Base-by-base conservation (phyloP, 1,139 yeast genomes). In the Groenewaldozyma sp. region DNA sequence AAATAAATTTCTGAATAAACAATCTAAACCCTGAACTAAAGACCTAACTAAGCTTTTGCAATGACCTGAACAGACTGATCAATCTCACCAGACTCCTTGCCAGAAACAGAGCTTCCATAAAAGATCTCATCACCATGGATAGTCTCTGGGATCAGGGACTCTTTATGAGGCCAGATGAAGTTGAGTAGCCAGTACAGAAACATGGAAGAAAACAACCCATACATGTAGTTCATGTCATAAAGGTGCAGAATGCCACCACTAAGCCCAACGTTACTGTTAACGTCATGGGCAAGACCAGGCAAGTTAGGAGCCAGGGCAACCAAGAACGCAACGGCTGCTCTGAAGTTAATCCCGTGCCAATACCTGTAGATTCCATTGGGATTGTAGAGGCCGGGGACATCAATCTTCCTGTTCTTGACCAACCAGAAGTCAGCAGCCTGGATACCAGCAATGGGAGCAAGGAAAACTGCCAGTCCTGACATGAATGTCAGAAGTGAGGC, bases 371-470 rank as follows among this genome's bases (percentile, higher is more conserved):
- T 64, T 35, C 71, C 70, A 24, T 58, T 45, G 3, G 57, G 39
- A 19, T 58, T 55, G 60, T 63, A 50, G 63, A 65, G 27, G 67
- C 56, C 37, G 62, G 53, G 46, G 63, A 60, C 44, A 55, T 52
- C 49, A 50, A 34, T 38, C 54, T 49, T 41, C 59, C 55, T 39
- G 55, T 55, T 45, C 69, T 31, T 48, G 62, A 64, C 52, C 60
- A 67, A 44, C 70, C 74, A 45, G 65, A 60, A 28, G 64, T 59
- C 62, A 64, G 62, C 35, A 65, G 64, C 3, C 66, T 62, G 38
- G 65, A 65, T 46, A 67, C 62, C 36, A 73, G 74, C 19, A 68
- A 67, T 49, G 66, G 61, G 36, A 67, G 65, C 38, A 65, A 66
- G 43, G 71, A 67, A 51, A 64, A 64, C 47, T 2, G 65, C 53